Evolutionary conservation across 352 stramenopile species (phyloP).

Genomic region (Pythium insidiosum): DNA sequence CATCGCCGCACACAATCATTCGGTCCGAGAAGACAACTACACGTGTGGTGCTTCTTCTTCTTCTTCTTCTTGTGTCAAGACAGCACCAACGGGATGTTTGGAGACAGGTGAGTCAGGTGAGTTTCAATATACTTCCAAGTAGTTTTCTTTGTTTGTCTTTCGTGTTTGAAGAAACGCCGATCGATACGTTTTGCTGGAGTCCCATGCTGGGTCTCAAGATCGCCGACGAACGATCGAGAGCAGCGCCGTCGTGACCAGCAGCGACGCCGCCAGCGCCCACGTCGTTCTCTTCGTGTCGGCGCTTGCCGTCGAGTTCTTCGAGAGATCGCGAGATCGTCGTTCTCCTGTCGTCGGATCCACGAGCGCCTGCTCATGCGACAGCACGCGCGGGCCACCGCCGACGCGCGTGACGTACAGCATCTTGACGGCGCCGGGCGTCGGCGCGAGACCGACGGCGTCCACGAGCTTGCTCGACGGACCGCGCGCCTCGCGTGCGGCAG

Average conservation of each 20-base stretch:
- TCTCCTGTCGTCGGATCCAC: conserved; percentile 37
- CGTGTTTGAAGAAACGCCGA: too few relatives aligned
- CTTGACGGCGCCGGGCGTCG: conserved; percentile 28
- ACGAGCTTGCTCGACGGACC: conserved; percentile 5
- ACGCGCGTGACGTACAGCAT: conserved; percentile 68
- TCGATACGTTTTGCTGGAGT: too few relatives aligned
- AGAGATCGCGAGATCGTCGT: conserved; percentile 2
- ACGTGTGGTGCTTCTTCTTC: too few relatives aligned
- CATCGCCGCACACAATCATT: too few relatives aligned
- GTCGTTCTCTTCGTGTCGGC: not conserved
- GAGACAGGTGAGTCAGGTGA: too few relatives aligned
- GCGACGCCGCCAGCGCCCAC: not conserved
- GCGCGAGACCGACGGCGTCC: conserved; percentile 1
- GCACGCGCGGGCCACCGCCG: conserved; percentile 32
- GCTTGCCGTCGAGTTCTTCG: not conserved
- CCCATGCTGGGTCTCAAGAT: too few relatives aligned
- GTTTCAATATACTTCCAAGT: too few relatives aligned
- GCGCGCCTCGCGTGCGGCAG: too few relatives aligned
- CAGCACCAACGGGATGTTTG: too few relatives aligned
- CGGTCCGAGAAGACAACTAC: too few relatives aligned
- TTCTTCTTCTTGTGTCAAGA: too few relatives aligned
- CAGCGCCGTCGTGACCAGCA: conserved; percentile 2
- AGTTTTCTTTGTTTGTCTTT: too few relatives aligned
- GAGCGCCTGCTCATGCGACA: conserved; percentile 28
- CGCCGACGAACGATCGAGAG: conserved; percentile 1